These are phyloP conservation scores for Aureobasidium sp. DNA, from an alignment of 2,329 filamentous ascomycete genomes.

Conservation along the genomic window DNA sequence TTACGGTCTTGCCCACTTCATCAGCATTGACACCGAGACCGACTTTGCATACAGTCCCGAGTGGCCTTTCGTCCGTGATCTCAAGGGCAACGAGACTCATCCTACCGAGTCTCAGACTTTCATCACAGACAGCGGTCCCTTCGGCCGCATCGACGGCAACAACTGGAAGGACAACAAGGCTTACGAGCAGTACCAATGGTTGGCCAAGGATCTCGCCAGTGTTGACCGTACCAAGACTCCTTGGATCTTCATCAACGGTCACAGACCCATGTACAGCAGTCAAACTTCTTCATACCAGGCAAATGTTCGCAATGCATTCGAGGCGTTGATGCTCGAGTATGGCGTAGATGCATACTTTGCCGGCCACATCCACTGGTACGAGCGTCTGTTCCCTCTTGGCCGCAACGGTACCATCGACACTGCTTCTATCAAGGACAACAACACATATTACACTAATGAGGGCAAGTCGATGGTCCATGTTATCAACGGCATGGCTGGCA, in stretches of 20 bases:
- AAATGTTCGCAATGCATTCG: conserved; percentile 40
- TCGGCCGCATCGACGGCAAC: conserved; percentile 37
- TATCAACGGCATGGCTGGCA: conserved; percentile 49
- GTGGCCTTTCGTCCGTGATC: conserved; percentile 39
- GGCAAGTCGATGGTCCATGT: conserved; percentile 45
- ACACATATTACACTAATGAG: conserved; percentile 43
- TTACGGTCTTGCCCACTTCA: conserved; percentile 48
- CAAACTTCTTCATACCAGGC: conserved; percentile 39
- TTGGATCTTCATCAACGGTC: conserved; percentile 40
- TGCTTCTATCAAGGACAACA: conserved; percentile 38
- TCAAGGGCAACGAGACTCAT: conserved; percentile 35
- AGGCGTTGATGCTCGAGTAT: conserved; percentile 38
- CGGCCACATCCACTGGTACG: conserved; percentile 44
- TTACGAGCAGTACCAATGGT: conserved; percentile 44
- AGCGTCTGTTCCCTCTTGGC: conserved; percentile 36
- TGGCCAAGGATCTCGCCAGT: conserved; percentile 38
- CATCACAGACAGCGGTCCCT: conserved; percentile 44
- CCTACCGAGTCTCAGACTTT: conserved; percentile 40
- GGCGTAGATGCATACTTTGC: conserved; percentile 41
- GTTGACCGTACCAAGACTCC: conserved; percentile 43
- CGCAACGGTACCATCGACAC: conserved; percentile 37
- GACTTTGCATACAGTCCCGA: conserved; percentile 45
- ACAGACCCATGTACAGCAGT: conserved; percentile 45
- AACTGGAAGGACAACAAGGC: conserved; percentile 35
- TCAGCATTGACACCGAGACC: conserved; percentile 44